Base-by-base conservation (phyloP, 2,329 filamentous ascomycete species). In the Eutypa lata region DNA sequence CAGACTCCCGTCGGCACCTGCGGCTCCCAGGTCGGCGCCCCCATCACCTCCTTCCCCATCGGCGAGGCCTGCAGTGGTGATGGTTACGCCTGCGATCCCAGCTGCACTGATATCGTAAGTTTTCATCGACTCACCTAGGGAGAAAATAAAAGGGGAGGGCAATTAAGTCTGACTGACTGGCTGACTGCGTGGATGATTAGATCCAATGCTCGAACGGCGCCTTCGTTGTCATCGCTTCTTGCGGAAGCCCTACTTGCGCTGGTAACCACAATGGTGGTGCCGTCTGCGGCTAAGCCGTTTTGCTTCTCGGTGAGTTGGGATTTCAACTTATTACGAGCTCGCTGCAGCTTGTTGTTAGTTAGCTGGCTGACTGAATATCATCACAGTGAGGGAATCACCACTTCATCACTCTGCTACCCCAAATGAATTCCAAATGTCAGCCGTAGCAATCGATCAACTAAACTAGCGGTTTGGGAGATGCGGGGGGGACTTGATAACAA, bases 161-260 rank as follows among this genome's bases (percentile, higher is more conserved):
- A n/a, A n/a, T n/a, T n/a, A n/a, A n/a, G n/a, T n/a, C n/a, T n/a
- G n/a, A n/a, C n/a, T n/a, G n/a, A n/a, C n/a, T n/a, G n/a, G n/a
- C n/a, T n/a, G n/a, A n/a, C n/a, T n/a, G n/a, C n/a, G n/a, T n/a
- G n/a, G n/a, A n/a, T n/a, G n/a, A n/a, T n/a, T 49, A 58, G 56
- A 52, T 58, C 54, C 56, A 58, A 56, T 58, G 56, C 45, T 45
- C 54, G 24, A 56, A 56, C 28, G 56, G 56, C 35, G 49, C 37
- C 43, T 58, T 58, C 49, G 56, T 58, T 38, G 26, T 49, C 35
- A 58, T 58, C 31, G 56, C 56, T 40, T 50, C 54, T 16, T 58
- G 56, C 52, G 54, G 50, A 48, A 47, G 51, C 47, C 2, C 13
- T 48, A 54, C 24, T 54, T 58, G 56, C 46, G 56, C 53, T 22